Conservation (phyloP, 1,284 basidiomycete genomes). For the Ganoderma sinense region DNA sequence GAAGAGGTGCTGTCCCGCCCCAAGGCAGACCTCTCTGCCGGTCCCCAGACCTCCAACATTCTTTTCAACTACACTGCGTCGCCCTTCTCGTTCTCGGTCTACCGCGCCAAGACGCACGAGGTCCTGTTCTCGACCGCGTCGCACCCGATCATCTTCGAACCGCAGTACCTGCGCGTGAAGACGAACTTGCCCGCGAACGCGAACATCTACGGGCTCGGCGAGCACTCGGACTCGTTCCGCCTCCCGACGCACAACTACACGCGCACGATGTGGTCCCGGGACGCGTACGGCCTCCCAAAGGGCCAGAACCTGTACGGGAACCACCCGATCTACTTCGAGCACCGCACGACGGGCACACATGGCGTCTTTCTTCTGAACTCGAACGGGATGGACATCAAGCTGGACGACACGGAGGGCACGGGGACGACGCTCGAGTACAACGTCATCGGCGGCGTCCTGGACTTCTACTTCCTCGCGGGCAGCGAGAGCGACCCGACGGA, state of each 20-base stretch:
- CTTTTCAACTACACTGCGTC: constrained; percentile 72
- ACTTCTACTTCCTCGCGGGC: constrained; percentile 81
- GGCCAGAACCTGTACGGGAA: constrained; percentile 72
- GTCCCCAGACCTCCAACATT: constrained; percentile 49
- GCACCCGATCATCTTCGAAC: constrained; percentile 76
- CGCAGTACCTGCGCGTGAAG: constrained; percentile 80
- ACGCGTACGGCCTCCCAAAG: constrained; percentile 62
- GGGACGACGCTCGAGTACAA: constrained; percentile 70
- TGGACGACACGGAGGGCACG: constrained; percentile 51
- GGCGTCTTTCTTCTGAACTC: constrained; percentile 74
- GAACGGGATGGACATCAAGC: constrained; percentile 79
- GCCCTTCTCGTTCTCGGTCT: constrained; percentile 79
- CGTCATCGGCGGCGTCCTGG: constrained; percentile 73
- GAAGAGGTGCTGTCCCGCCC: constrained; percentile 72
- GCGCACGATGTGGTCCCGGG: constrained; percentile 73
- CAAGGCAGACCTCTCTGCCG: constrained; percentile 36
- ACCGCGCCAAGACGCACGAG: constrained; percentile 60
- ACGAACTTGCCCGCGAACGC: constrained; percentile 60
- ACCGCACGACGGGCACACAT: constrained; percentile 68
- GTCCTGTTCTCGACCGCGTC: constrained; percentile 74
- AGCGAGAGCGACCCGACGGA: constrained; percentile 66
- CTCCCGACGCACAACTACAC: constrained; percentile 68
- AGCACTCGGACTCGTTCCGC: constrained; percentile 74
- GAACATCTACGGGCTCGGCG: constrained; percentile 83
- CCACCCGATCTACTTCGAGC: constrained; percentile 76